Evolutionary conservation across 2,329 filamentous ascomycete species (phyloP), one percentile per base, ranked within the genome.

Genomic region (Didymosphaeria variabile): DNA sequence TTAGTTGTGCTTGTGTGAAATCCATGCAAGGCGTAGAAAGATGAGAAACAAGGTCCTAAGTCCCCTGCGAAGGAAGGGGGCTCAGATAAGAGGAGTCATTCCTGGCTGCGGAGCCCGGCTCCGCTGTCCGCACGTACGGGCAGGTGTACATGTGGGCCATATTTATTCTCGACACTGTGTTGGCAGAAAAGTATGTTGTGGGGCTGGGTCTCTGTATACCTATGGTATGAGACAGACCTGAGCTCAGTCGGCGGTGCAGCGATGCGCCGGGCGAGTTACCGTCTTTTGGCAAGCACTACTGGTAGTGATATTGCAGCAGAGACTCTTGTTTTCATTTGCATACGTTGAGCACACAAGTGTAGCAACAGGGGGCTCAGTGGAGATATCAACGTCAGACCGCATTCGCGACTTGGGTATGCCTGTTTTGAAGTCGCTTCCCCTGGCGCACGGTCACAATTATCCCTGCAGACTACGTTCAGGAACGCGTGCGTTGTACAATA

Each of bases 401-500:
- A 15, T 23, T 45, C 19, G 17, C 19, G n/a, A 45, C 42, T 7
- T 23, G 42, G 42, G 19, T 45, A 45, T 45, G 42, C 42, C 19
- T 45, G 42, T 23, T n/a, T 23, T 23, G n/a, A 19, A 21, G 42
- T 45, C 42, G 42, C 19, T 45, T 45, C 42, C 19, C 42, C 19
- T 23, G 10, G 19, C 23, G 42, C 19, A 45, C 42, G 19, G 42
- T 23, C 6, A n/a, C 19, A 23, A 5, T 23, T 5, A 45, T 45
- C 42, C 42, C 19, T 21, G 42, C 42, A 13, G 42, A 45, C 42
- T 45, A 21, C 19, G 12, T 19, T 45, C 10, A 45, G 19, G 19
- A 3, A 45, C 42, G 19, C 42, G 42, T 45, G 42, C 19, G 42
- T 45, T 45, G 42, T 45, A 45, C 42, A 45, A 23, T 45, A 45